Base-by-base conservation (phyloP, 1,139 yeast species). In the Martiniozyma asiatica region DNA sequence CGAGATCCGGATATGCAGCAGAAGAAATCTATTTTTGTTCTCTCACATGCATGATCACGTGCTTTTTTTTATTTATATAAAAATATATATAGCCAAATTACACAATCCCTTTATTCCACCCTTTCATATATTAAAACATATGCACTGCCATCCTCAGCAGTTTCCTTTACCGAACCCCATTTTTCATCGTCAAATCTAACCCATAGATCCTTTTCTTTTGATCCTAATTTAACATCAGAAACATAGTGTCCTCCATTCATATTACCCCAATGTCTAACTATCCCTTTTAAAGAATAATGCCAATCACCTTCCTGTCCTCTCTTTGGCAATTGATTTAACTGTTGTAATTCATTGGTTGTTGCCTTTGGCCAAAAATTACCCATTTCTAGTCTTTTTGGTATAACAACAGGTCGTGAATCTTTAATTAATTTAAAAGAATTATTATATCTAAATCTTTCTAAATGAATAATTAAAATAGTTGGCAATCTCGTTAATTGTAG, bases 341-440 rank as follows among this genome's bases (percentile, higher is more conserved):
- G 54, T 25, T 53, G n/a, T n/a, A n/a, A n/a, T n/a, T n/a, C n/a
- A n/a, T 56, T 55, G 31, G 56, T 42, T 34, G 62, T 39, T 41
- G 64, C 55, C 22, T 52, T 59, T 0, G 94, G 92, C 94, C 95
- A 82, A 50, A 75, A 85, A 19, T 67, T 58, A 1, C 93, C 81
- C 42, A 89, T 56, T 43, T 80, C 81, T 33, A 87, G 55, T 3
- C 60, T 63, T 8, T 20, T 13, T 11, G 36, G 35, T 10, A 37
- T 18, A 15, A 20, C 23, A 11, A 30, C 27, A 8, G 14, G 14
- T 2, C 13, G 18, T 7, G 15, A n/a, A n/a, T n/a, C n/a, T n/a
- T n/a, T n/a, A n/a, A n/a, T n/a, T n/a, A n/a, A n/a, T n/a, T n/a
- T n/a, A n/a, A n/a, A n/a, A n/a, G n/a, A n/a, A n/a, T n/a, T n/a